Evolutionary conservation across 2,329 filamentous ascomycete species (phyloP).

Genomic region (Mycosphaerella sp.): DNA sequence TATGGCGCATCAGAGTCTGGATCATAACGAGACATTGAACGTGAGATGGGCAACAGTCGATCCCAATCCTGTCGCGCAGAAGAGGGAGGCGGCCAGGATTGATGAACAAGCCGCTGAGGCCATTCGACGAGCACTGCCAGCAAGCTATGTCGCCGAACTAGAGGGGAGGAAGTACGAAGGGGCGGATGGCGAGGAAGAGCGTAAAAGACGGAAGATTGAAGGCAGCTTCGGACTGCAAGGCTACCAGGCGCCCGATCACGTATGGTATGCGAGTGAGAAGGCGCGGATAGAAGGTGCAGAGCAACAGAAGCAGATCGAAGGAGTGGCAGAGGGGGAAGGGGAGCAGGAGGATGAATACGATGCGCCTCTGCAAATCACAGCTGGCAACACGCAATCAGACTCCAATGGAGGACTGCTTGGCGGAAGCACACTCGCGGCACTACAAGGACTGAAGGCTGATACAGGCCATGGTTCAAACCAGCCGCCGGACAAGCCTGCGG

Average conservation of each 20-base stretch:
- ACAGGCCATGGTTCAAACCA: constrained; percentile 44
- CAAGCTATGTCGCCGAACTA: constrained; percentile 85
- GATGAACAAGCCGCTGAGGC: constrained; percentile 97
- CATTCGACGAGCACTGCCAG: constrained; percentile 77
- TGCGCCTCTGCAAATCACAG: constrained; percentile 40
- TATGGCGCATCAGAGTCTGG: constrained; percentile 89
- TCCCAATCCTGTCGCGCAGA: constrained; percentile 90
- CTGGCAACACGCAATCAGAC: constrained; percentile 31
- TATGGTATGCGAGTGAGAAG: constrained; percentile 80
- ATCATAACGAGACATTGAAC: constrained; percentile 88
- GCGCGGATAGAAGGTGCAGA: constrained; percentile 58
- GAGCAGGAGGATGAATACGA: constrained; percentile 25
- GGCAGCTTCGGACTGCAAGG: constrained; percentile 82
- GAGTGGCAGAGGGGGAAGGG: constrained; percentile 37
- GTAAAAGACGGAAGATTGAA: constrained; percentile 83
- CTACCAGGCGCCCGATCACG: constrained; percentile 88
- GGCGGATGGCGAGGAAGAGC: constrained; percentile 63
- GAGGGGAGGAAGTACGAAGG: constrained; percentile 59
- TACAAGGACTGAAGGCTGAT: constrained; percentile 52
- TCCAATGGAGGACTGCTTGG: constrained; percentile 66
- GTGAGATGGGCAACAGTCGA: constrained; percentile 96
- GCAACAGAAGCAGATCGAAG: constrained; percentile 30
- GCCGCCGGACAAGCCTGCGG: constrained; percentile 50
- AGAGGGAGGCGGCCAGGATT: constrained; percentile 77
- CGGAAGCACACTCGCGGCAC: constrained; percentile 69